Percentiles rank a stretch among this genome's conserved stretches.
phyloP scores from a whole-genome alignment of 805 yeast genomes.

The Yarrowia divulgata region DNA sequence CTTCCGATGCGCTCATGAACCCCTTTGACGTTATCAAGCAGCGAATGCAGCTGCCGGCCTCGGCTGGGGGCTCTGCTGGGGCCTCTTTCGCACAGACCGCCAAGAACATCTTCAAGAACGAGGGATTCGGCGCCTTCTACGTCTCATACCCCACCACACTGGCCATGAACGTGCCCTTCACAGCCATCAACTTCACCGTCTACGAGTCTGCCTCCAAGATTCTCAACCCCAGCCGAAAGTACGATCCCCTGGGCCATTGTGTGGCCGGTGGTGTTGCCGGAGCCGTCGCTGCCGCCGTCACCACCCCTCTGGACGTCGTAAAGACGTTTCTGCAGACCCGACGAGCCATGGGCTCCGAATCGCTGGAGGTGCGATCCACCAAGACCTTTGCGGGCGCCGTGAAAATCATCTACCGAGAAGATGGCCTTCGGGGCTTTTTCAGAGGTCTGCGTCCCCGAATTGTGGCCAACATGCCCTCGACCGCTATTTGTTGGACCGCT shows the following conservation, averaged over 20 bases:
- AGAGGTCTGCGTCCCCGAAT: conserved; percentile 92
- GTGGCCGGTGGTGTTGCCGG: conserved; percentile 94
- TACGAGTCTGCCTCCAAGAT: conserved; percentile 83
- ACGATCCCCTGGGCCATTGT: conserved; percentile 92
- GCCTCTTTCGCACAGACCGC: conserved; percentile 46
- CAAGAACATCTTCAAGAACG: conserved; percentile 48
- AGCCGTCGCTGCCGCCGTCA: conserved; percentile 91
- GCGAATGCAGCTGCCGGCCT: conserved; percentile 75
- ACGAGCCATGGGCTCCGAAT: conserved; percentile 42
- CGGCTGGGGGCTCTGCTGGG: conserved; percentile 44
- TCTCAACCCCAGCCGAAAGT: conserved; percentile 73
- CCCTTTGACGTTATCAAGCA: conserved; percentile 96
- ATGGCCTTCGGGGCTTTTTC: conserved; percentile 66
- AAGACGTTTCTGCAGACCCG: conserved; percentile 91
- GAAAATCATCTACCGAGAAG: conserved; percentile 59
- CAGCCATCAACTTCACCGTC: conserved; percentile 91
- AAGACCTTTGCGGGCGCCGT: conserved; percentile 77
- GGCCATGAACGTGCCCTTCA: conserved; percentile 90
- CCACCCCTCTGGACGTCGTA: conserved; percentile 93
- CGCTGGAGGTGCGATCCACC: conserved; percentile 57
- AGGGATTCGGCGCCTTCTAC: conserved; percentile 75
- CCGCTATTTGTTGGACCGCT: conserved; percentile 97
- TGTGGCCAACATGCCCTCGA: conserved; percentile 90
- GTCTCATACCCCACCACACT: conserved; percentile 94
- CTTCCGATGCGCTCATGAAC: conserved; percentile 94